Conservation (phyloP, 257 asterid species). For the Fraxinus quadrangulata region DNA sequence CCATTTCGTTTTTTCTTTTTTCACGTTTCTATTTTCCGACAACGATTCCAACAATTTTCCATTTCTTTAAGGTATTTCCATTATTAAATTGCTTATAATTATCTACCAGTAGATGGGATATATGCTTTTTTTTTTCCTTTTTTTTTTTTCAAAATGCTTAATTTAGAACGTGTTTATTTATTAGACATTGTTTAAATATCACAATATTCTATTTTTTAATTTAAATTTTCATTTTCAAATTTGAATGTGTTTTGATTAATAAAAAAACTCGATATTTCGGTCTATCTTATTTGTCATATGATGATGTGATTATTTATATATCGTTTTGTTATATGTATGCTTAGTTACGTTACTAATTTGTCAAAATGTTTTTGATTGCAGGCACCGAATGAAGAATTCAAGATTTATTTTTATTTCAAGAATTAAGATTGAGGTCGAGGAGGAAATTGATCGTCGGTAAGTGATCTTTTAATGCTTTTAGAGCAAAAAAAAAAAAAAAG, state of each 20-base stretch:
- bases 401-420: neutral
- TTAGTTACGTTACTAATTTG: neutral
- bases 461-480: too few relatives aligned
- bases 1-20: constrained; percentile 26
- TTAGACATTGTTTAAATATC: neutral
- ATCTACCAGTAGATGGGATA: neutral
- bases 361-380: neutral
- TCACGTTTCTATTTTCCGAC: neutral
- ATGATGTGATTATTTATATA: too few relatives aligned
- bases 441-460: too few relatives aligned
- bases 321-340: neutral
- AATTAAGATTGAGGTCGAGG: too few relatives aligned
- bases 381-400: neutral
- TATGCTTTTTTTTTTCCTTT: neutral
- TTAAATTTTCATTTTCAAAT: neutral
- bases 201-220: neutral
- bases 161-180: too few relatives aligned
- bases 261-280: neutral
- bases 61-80: neutral
- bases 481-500: too few relatives aligned
- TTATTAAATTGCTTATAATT: neutral
- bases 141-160: neutral
- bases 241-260: neutral
- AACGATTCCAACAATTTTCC: neutral
- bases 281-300: neutral